A percentile compares a stretch with the other conserved stretches of the same genome.
phyloP scores from a whole-genome alignment of 441 rosid species.

The Omphalea diandra region DNA sequence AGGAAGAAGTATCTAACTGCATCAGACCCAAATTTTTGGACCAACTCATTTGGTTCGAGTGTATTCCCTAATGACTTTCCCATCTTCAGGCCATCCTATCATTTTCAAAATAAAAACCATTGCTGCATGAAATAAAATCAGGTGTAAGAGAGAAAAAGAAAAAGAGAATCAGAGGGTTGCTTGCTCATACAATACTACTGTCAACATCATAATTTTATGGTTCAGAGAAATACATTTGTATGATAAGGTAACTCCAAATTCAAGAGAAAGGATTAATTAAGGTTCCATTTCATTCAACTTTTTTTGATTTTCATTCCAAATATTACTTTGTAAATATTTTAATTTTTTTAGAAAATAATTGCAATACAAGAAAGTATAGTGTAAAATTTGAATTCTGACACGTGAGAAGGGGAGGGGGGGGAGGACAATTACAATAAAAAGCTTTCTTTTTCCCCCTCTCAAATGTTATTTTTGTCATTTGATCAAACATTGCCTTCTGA shows the following conservation, averaged over 20 bases:
- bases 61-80: slow-evolving; percentile 96
- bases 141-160: slow-evolving; percentile 30
- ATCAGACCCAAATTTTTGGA: slow-evolving; percentile 77
- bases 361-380: too few species aligned
- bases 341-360: too few species aligned
- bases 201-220: slow-evolving; percentile 2
- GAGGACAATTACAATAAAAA: too few species aligned
- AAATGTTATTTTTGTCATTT: too few species aligned
- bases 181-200: slow-evolving; percentile 9
- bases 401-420: too few species aligned
- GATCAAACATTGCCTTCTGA: too few species aligned
- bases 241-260: not conserved
- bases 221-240: not conserved
- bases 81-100: slow-evolving; percentile 98
- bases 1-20: slow-evolving; percentile 94
- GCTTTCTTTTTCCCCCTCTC: too few species aligned
- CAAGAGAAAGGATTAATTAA: not conserved
- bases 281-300: too few species aligned
- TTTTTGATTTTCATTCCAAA: too few species aligned
- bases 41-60: slow-evolving; percentile 83
- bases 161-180: slow-evolving; percentile 6
- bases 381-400: too few species aligned
- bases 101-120: slow-evolving; percentile 46
- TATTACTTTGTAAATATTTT: too few species aligned
- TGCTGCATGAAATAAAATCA: slow-evolving; percentile 53